A percentile compares a stretch with the other conserved stretches of the same genome.
Evolutionary conservation across 164 flowering plant species (phyloP).

Genomic region (Hamamelis virginiana): DNA sequence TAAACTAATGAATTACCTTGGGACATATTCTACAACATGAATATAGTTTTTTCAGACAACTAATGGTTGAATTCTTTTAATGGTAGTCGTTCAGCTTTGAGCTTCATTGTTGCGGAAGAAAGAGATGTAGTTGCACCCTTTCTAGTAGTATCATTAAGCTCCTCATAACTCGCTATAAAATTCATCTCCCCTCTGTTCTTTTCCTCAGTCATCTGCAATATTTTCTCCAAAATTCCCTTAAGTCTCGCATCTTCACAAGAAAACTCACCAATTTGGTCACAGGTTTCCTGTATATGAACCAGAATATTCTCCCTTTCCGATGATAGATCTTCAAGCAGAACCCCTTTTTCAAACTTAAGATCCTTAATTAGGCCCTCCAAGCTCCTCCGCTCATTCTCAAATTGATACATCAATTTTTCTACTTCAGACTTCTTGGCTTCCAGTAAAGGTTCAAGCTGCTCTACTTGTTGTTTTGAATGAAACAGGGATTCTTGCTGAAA

Average conservation of each 20-base stretch:
- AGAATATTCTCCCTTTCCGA: constrained; percentile 25
- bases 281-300: constrained; percentile 11
- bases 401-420: constrained; percentile 14
- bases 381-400: constrained; percentile 13
- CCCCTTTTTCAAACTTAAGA: constrained; percentile 18
- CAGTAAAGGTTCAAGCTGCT: constrained; percentile 29
- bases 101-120: constrained; percentile 16
- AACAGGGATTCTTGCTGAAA: constrained; percentile 21
- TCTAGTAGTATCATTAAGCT: constrained; percentile 5
- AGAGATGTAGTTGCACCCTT: constrained; percentile 8
- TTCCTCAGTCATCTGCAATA: constrained; percentile 17
- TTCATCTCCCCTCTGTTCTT: constrained; percentile 5
- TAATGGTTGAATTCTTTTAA: constrained; percentile 27
- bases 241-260: constrained; percentile 25
- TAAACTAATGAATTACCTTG: too few species aligned
- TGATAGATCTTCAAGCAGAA: constrained; percentile 25
- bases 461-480: constrained; percentile 13
- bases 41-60: neutral
- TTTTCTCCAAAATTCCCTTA: constrained; percentile 26
- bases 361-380: constrained; percentile 16
- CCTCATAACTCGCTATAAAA: constrained; percentile 11
- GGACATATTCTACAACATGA: too few species aligned
- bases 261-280: constrained; percentile 21
- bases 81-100: constrained; percentile 30
- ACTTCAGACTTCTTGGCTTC: constrained; percentile 30